Conservation (phyloP, 1,139 yeast genomes). For the Yamadazyma dendronema region DNA sequence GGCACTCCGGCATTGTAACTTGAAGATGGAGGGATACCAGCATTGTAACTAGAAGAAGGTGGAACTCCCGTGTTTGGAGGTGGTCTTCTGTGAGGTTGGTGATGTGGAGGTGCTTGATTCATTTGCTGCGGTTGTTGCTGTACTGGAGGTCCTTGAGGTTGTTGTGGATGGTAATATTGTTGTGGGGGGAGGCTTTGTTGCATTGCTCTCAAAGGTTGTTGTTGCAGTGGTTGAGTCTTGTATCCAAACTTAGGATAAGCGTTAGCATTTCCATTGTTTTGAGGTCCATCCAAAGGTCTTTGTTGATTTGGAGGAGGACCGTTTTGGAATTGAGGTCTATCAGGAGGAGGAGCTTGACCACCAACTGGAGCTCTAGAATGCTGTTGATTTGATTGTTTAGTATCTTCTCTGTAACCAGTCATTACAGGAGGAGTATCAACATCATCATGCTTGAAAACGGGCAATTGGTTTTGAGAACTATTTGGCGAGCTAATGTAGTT, state of each 20-base stretch:
- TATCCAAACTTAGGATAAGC: constrained; percentile 3
- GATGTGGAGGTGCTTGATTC: background rate
- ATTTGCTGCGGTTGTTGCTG: background rate
- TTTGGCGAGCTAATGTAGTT: constrained; percentile 37
- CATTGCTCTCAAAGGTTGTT: constrained; percentile 7
- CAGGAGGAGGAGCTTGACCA: background rate
- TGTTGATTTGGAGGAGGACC: background rate
- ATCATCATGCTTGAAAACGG: constrained; percentile 15
- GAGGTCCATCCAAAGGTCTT: constrained; percentile 6
- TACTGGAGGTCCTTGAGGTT: background rate
- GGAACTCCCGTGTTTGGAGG: constrained; percentile 12
- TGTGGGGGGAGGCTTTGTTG: constrained; percentile 7
- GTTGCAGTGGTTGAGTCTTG: constrained; percentile 9
- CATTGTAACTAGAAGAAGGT: constrained; percentile 6
- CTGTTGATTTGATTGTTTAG: background rate
- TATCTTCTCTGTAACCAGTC: constrained; percentile 12
- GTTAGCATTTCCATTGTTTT: constrained; percentile 2
- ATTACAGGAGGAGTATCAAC: constrained; percentile 8
- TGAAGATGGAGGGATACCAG: constrained; percentile 6
- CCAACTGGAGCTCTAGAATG: background rate
- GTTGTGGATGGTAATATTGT: constrained; percentile 3
- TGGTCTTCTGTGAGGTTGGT: constrained; percentile 10
- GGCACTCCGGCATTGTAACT: constrained; percentile 9
- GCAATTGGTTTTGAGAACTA: constrained; percentile 29
- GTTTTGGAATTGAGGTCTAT: background rate